Percentiles rank a stretch among this genome's conserved stretches.
phyloP scores from a whole-genome alignment of 2,329 filamentous ascomycete genomes.

The Elsinoe arachidis region DNA sequence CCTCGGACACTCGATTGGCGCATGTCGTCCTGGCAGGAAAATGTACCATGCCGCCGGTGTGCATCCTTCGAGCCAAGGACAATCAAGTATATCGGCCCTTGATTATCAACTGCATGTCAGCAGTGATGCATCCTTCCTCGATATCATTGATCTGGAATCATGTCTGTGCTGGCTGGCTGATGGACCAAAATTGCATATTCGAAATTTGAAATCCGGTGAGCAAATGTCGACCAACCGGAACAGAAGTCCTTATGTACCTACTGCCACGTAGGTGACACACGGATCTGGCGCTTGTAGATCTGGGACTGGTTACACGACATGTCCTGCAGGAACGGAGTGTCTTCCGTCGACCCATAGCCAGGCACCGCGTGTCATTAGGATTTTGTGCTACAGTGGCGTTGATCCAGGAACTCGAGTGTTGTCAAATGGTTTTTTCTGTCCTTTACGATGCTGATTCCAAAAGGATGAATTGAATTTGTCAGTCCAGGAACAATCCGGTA shows the following conservation, averaged over 20 bases:
- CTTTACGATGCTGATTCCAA: background rate
- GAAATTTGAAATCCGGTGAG: background rate
- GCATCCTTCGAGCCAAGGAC: too few species aligned
- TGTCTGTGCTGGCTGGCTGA: background rate
- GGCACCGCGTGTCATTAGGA: background rate
- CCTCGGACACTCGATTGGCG: too few species aligned
- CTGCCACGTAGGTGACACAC: slow-evolving; percentile 9
- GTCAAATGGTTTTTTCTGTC: background rate
- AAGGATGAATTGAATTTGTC: background rate
- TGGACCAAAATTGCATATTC: background rate
- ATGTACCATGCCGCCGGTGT: too few species aligned
- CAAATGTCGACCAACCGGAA: background rate
- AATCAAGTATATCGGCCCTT: too few species aligned
- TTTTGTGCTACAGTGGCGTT: slow-evolving; percentile 1
- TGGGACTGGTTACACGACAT: background rate
- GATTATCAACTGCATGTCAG: too few species aligned
- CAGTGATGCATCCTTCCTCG: too few species aligned
- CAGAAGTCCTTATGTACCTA: background rate
- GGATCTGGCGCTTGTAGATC: slow-evolving; percentile 2
- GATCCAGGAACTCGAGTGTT: background rate
- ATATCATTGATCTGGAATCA: too few species aligned
- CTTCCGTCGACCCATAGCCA: background rate
- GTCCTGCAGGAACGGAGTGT: slow-evolving; percentile 7
- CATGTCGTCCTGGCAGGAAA: too few species aligned
- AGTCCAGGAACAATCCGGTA: background rate